A percentile compares a stretch with the other conserved stretches of the same genome.
phyloP scores from a whole-genome alignment of 2,329 filamentous ascomycete species.

The Aspergillus costaricaensis region DNA sequence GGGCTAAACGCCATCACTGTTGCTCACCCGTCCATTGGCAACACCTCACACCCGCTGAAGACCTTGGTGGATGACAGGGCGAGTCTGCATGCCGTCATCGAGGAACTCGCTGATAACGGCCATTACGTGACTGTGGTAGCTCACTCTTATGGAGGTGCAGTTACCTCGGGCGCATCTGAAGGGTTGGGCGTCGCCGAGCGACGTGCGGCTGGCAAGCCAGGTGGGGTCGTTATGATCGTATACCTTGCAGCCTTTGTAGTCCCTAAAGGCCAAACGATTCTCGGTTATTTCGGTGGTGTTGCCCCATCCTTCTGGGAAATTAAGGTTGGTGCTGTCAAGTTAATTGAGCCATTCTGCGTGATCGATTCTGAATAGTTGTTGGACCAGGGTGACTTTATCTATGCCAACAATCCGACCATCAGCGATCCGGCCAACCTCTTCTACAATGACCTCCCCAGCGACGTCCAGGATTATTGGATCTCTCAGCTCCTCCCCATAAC shows the following conservation, averaged over 20 bases:
- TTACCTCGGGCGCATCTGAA: not conserved
- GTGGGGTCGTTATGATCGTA: not conserved
- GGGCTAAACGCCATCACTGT: not conserved
- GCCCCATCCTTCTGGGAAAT: not conserved
- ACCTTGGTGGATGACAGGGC: not conserved
- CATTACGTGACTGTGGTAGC: not conserved
- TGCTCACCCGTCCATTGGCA: not conserved
- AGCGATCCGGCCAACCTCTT: not conserved
- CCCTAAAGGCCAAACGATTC: not conserved
- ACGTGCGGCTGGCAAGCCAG: not conserved
- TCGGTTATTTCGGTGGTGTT: not conserved
- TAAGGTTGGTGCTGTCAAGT: not conserved
- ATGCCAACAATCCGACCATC: not conserved
- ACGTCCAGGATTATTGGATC: not conserved
- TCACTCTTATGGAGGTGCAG: not conserved
- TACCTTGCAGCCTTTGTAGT: not conserved
- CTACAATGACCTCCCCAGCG: not conserved
- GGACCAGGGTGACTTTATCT: not conserved
- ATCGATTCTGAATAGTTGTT: not conserved
- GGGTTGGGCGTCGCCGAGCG: not conserved
- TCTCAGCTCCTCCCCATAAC: not conserved
- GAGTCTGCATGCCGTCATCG: not conserved
- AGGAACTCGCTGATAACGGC: not conserved
- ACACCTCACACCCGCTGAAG: not conserved
- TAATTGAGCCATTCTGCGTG: not conserved